Percentiles rank a stretch among this genome's conserved stretches.
These are phyloP conservation scores for Serendipita sp. DNA, from an alignment of 768 basidiomycete species.

Conservation along the genomic window DNA sequence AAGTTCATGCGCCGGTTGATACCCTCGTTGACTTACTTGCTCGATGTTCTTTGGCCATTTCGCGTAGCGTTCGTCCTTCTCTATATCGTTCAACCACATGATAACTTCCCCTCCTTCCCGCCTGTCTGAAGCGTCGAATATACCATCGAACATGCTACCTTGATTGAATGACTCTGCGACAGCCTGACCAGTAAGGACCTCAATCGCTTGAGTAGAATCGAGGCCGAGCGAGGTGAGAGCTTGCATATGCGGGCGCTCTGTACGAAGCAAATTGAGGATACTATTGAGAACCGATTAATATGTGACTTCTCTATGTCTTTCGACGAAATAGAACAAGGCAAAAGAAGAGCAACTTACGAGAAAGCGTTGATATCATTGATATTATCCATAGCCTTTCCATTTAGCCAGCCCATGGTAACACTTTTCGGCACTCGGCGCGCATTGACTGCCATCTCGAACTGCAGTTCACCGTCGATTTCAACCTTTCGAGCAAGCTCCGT, in stretches of 20 bases:
- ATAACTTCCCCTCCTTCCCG: slow-evolving; percentile 59
- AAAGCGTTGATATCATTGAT: slow-evolving; percentile 56
- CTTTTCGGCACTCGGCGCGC: slow-evolving; percentile 36
- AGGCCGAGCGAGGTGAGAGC: slow-evolving; percentile 50
- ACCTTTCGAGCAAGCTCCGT: slow-evolving; percentile 59
- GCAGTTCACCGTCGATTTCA: slow-evolving; percentile 32
- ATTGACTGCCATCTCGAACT: slow-evolving; percentile 42
- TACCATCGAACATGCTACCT: slow-evolving; percentile 39
- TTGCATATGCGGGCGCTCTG: slow-evolving; percentile 48
- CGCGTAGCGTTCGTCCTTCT: slow-evolving; percentile 56
- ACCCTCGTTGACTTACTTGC: not conserved
- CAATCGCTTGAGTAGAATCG: slow-evolving; percentile 46
- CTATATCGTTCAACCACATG: slow-evolving; percentile 83
- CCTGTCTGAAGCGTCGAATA: slow-evolving; percentile 88
- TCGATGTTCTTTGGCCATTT: slow-evolving; percentile 13
- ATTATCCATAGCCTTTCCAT: slow-evolving; percentile 47
- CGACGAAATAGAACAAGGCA: not conserved
- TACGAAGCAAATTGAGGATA: slow-evolving; percentile 53
- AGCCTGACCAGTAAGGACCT: slow-evolving; percentile 49
- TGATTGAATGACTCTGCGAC: slow-evolving; percentile 39
- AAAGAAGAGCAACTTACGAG: slow-evolving; percentile 25
- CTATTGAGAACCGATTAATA: slow-evolving; percentile 18
- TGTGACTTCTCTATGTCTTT: not conserved
- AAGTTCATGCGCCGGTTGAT: slow-evolving; percentile 3
- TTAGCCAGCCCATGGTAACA: slow-evolving; percentile 56